phyloP scores from a whole-genome alignment of 306 rosid genomes.

The Trifolium repens region DNA sequence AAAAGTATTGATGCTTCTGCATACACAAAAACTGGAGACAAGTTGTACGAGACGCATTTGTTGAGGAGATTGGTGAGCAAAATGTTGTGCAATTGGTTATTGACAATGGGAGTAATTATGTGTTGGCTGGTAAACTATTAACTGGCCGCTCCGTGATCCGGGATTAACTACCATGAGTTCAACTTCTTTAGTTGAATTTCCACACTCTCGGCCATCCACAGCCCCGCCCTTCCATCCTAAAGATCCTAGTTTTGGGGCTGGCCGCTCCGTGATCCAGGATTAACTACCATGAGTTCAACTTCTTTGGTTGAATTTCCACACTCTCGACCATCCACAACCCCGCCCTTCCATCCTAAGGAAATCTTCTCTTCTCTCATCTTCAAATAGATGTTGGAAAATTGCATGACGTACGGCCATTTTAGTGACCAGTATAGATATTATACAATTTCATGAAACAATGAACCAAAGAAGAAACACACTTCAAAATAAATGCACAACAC shows the following conservation, averaged over 20 bases:
- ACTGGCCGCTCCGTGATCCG: too few relatives aligned
- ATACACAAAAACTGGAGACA: too few relatives aligned
- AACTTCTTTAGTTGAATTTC: neutral
- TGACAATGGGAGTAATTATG: too few relatives aligned
- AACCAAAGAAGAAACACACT: neutral
- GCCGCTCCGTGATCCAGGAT: too few relatives aligned
- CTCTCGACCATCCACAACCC: neutral
- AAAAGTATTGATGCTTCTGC: too few relatives aligned
- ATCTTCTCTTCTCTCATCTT: constrained; percentile 1
- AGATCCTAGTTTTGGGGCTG: neutral
- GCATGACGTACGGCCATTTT: neutral
- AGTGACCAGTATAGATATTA: neutral
- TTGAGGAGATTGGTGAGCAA: too few relatives aligned
- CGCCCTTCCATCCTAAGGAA: neutral
- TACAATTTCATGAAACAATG: neutral
- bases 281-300: too few relatives aligned
- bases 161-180: too few relatives aligned
- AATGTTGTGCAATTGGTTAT: too few relatives aligned
- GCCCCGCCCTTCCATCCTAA: neutral
- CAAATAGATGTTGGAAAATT: constrained; percentile 26
- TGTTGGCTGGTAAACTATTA: too few relatives aligned
- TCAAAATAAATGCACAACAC: neutral
- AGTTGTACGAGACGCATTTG: too few relatives aligned
- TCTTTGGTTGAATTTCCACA: neutral
- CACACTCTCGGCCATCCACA: neutral